Evolutionary conservation across 805 yeast species (phyloP).

Genomic region (Lipomyces lipofer): DNA sequence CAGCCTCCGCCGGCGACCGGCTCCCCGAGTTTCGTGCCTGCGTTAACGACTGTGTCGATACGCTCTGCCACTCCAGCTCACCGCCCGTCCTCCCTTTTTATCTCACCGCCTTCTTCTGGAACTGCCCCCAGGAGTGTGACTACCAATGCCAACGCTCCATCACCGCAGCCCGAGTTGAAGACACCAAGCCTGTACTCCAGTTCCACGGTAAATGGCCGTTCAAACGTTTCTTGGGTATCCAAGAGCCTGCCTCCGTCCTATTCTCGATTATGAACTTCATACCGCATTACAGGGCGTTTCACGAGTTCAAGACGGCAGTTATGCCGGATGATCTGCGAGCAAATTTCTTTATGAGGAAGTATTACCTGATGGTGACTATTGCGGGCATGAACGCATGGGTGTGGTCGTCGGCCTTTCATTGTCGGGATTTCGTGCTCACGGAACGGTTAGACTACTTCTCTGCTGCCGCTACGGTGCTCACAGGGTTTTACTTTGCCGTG

Average conservation of each 20-base stretch:
- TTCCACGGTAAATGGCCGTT: slow-evolving; percentile 99
- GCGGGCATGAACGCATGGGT: slow-evolving; percentile 87
- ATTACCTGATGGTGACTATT: slow-evolving; percentile 52
- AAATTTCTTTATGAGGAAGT: slow-evolving; percentile 33
- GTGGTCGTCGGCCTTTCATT: slow-evolving; percentile 81
- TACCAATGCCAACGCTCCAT: slow-evolving; percentile 85
- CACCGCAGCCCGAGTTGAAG: slow-evolving; percentile 53
- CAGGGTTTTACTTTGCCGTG: slow-evolving; percentile 71
- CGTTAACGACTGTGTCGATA: slow-evolving; percentile 42
- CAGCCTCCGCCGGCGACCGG: slow-evolving; percentile 57
- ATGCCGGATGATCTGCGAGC: slow-evolving; percentile 24
- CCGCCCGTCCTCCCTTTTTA: slow-evolving; percentile 41
- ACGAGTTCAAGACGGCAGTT: slow-evolving; percentile 15
- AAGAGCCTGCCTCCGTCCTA: slow-evolving; percentile 76
- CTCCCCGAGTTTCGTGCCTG: slow-evolving; percentile 52
- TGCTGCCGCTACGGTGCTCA: slow-evolving; percentile 84
- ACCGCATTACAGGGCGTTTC: slow-evolving; percentile 55
- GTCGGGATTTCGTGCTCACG: slow-evolving; percentile 76
- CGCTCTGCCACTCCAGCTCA: slow-evolving; percentile 40
- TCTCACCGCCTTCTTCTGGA: slow-evolving; percentile 62
- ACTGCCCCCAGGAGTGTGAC: slow-evolving; percentile 80
- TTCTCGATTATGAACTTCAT: slow-evolving; percentile 73
- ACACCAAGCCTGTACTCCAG: slow-evolving; percentile 64
- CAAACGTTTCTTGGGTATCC: slow-evolving; percentile 69
- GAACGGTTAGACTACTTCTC: slow-evolving; percentile 88